Conservation (phyloP, 2,329 filamentous ascomycete species). For the Fusarium mexicanum region DNA sequence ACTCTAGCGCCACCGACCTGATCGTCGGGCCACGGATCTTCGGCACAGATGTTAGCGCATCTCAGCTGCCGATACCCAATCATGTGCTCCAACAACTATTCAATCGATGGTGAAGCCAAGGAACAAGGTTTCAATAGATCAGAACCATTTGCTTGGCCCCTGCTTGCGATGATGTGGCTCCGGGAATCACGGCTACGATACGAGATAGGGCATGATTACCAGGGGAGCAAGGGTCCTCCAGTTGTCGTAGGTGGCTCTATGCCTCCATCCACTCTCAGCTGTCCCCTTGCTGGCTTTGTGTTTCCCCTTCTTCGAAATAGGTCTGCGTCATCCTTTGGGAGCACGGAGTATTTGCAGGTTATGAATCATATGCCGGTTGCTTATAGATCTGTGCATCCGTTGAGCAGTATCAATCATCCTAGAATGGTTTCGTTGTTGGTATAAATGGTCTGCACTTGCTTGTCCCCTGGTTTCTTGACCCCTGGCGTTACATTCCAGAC, state of each 20-base stretch:
- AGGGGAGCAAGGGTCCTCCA: not conserved
- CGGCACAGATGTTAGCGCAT: not conserved
- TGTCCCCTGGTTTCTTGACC: not conserved
- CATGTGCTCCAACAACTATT: accelerated
- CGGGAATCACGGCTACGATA: not conserved
- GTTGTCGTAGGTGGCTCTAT: not conserved
- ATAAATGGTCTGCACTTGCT: not conserved
- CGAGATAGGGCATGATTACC: not conserved
- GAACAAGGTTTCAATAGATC: not conserved
- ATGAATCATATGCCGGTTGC: accelerated
- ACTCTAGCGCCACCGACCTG: not conserved
- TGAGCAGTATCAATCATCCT: accelerated
- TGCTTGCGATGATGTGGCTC: no score
- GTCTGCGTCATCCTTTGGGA: no score
- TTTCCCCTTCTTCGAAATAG: not conserved
- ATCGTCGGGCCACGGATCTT: not conserved
- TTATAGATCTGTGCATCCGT: accelerated
- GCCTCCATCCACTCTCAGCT: not conserved
- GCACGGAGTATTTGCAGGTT: accelerated
- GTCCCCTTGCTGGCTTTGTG: not conserved
- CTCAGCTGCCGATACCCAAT: not conserved
- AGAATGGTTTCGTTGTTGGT: not conserved
- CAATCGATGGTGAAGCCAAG: not conserved
- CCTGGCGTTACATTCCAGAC: not conserved
- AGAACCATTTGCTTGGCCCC: not conserved